These are phyloP conservation scores for Cardamine resedifolia DNA, from an alignment of 345 rosid species.

Conservation along the genomic window DNA sequence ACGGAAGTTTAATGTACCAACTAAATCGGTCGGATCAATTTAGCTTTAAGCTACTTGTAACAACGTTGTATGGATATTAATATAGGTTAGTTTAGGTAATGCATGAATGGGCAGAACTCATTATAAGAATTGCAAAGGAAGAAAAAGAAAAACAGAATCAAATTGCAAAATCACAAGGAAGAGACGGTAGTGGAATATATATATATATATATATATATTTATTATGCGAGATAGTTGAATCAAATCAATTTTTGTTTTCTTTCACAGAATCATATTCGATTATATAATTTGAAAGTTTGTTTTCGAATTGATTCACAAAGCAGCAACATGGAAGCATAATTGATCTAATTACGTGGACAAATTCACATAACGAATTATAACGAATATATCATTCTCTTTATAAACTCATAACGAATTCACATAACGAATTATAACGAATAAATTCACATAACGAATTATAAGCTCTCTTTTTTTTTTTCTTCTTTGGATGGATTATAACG, in stretches of 20 bases:
- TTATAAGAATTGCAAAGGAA: not conserved
- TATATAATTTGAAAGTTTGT: not conserved
- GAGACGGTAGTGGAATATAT: not conserved
- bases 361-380: no score
- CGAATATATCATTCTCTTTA: no score
- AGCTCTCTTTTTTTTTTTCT: no score
- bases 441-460: no score
- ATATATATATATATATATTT: no score
- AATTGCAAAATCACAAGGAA: not conserved
- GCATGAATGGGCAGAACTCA: not conserved
- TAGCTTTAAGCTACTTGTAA: no score
- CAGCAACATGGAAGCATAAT: slow-evolving; percentile 4
- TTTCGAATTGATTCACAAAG: slow-evolving; percentile 31
- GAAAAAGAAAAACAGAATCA: not conserved
- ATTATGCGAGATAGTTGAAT: not conserved
- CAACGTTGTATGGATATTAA: not conserved
- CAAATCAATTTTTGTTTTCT: not conserved
- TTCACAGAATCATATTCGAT: slow-evolving; percentile 29
- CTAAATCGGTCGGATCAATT: no score
- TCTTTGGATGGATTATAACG: slow-evolving; percentile 1
- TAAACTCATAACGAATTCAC: no score
- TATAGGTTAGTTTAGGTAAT: not conserved
- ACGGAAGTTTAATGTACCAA: no score
- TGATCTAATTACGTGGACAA: slow-evolving; percentile 13
- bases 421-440: no score